Conservation (phyloP, 148 eudicot genomes). For the Rhododendron williamsianum region DNA sequence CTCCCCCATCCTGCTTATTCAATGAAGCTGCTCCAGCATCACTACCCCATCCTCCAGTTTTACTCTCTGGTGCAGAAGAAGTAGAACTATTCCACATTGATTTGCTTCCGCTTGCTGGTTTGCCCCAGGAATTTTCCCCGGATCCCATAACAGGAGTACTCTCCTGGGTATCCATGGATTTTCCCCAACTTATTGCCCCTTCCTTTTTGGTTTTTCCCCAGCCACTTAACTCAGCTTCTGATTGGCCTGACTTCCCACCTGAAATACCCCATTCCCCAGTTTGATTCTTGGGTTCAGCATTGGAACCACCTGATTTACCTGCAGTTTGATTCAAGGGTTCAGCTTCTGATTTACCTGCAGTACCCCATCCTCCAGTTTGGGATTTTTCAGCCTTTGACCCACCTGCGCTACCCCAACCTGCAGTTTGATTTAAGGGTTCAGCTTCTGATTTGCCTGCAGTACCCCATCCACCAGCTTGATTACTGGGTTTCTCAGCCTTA, state of each 20-base stretch:
- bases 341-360: constrained; percentile 10
- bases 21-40: constrained; percentile 4
- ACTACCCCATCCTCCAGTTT: constrained; percentile 2
- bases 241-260: constrained; percentile 1
- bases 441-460: constrained; percentile 9
- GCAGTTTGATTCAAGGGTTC: constrained; percentile 5
- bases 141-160: background rate
- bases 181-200: constrained; percentile 13
- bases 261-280: constrained; percentile 12
- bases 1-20: constrained; percentile 5
- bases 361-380: background rate
- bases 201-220: background rate
- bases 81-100: background rate
- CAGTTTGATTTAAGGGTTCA: constrained; percentile 7
- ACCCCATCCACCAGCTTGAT: background rate
- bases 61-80: background rate
- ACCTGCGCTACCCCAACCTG: background rate
- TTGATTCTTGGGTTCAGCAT: background rate
- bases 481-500: background rate
- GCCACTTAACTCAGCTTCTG: background rate
- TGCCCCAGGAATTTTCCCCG: constrained; percentile 17
- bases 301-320: background rate
- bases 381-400: background rate
- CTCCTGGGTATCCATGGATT: background rate
- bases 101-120: constrained; percentile 1